A percentile compares a stretch with the other conserved stretches of the same genome.
Evolutionary conservation across 805 yeast genomes (phyloP).

Genomic region (Millerago galiae): DNA sequence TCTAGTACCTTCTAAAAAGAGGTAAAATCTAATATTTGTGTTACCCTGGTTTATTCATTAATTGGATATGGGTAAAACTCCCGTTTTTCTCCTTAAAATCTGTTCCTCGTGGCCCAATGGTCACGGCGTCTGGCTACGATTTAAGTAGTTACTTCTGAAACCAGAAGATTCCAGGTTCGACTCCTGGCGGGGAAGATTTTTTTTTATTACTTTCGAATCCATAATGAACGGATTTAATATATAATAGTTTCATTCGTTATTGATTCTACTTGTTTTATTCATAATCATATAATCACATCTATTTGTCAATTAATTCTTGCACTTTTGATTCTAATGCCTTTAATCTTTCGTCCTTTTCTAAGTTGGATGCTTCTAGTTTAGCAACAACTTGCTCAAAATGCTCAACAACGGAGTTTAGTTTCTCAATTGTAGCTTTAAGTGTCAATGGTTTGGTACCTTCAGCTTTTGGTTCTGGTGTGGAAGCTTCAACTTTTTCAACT

Average conservation of each 20-base stretch:
- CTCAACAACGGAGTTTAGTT: constrained; percentile 50
- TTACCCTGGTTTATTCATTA: background rate
- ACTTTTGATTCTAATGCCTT: constrained; percentile 54
- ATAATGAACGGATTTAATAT: no score
- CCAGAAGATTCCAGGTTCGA: constrained; percentile 32
- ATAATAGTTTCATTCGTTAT: no score
- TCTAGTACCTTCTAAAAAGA: background rate
- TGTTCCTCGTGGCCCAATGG: constrained; percentile 73
- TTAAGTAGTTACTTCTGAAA: constrained; percentile 34
- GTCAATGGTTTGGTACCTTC: constrained; percentile 43
- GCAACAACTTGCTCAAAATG: constrained; percentile 51
- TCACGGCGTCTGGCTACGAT: constrained; percentile 72
- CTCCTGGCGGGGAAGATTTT: constrained; percentile 30
- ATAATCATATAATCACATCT: background rate
- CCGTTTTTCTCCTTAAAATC: constrained; percentile 8
- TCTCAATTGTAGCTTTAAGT: constrained; percentile 66
- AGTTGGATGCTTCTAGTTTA: constrained; percentile 43
- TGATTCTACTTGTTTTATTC: no score
- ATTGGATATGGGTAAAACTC: background rate
- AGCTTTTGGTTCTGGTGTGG: constrained; percentile 10
- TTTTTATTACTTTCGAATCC: constrained; percentile 8
- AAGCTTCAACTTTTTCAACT: constrained; percentile 16
- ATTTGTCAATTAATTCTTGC: constrained; percentile 43
- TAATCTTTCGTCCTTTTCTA: constrained; percentile 62
- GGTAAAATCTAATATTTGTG: background rate